Evolutionary conservation across 1,284 basidiomycete genomes (phyloP), one percentile per base, ranked within the genome.

Genomic region (Moesziomyces parantarcticus): DNA sequence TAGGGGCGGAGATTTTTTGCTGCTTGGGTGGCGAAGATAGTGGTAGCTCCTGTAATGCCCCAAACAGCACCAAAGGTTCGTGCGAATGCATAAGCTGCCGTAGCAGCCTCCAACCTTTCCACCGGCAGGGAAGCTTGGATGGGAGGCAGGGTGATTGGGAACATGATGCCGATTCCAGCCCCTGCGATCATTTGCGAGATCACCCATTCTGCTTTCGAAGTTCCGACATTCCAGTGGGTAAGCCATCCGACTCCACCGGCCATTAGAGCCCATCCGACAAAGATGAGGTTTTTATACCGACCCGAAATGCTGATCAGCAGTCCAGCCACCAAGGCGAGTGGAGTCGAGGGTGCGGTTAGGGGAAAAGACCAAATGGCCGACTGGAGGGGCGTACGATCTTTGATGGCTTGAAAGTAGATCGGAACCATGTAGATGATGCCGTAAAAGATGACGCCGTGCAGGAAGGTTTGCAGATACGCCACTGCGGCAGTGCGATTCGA

Each of bases 371-470:
- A 80, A 22, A 88, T 83, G 0, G 86, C 87, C 1, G 87, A 86
- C 0, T 76, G 69, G 8, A 85, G 79, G 0, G 88, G 85, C 0
- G 85, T 85, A 2, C 85, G 84, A 13, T 82, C 85, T 47, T 86
- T 85, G 71, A 86, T 85, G 1, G 84, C 86, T 79, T 88, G 87
- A 67, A 87, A 87, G 75, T 87, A 88, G 61, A 78, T 50, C 4
- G 75, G 70, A 32, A 74, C 47, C 49, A 68, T 77, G 58, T 84
- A 83, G 50, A 78, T 69, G 26, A 75, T 44, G 16, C 67, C 73
- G 57, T 82, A 71, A n/a, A 75, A 69, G 44, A 77, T 39, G 22
- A 84, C 34, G 8, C 75, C 75, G 60, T 85, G 84, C 2, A 84
- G 8, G 57, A 84, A 85, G 8, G 81, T 84, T n/a, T 72, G 62